Percentiles rank a stretch among this genome's conserved stretches.
phyloP scores from a whole-genome alignment of 139 green algal genomes.

The Marvania coccoides region DNA sequence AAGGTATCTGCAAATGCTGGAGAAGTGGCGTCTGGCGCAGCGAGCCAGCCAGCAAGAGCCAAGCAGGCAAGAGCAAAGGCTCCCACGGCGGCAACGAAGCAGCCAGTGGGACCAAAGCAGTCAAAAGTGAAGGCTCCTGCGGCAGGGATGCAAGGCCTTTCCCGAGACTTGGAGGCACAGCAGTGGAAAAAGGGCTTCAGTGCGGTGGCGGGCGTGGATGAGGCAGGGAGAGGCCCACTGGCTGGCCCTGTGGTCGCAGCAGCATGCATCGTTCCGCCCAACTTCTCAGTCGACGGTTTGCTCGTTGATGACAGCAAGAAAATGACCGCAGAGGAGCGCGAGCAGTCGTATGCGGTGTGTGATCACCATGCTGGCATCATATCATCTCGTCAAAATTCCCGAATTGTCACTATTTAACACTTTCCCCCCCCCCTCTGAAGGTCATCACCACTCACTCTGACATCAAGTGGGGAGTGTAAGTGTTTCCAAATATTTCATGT shows the following conservation, averaged over 20 bases:
- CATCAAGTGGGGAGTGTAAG: constrained; percentile 51
- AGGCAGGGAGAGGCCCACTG: constrained; percentile 81
- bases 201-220: constrained; percentile 59
- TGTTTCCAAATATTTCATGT: background rate
- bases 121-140: too few relatives aligned
- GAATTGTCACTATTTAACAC: too few relatives aligned
- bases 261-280: constrained; percentile 44
- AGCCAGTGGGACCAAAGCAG: too few relatives aligned
- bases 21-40: too few relatives aligned
- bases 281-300: constrained; percentile 15
- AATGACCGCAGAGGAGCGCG: constrained; percentile 55
- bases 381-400: too few relatives aligned
- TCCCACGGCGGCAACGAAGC: too few relatives aligned
- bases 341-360: constrained; percentile 58
- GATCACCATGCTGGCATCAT: too few relatives aligned
- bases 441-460: constrained; percentile 46
- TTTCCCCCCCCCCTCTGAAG: too few relatives aligned
- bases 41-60: too few relatives aligned
- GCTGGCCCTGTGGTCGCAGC: constrained; percentile 86
- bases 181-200: constrained; percentile 47
- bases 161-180: constrained; percentile 20
- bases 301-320: constrained; percentile 72
- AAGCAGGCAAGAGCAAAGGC: too few relatives aligned
- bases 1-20: too few relatives aligned
- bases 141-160: background rate